A percentile compares a stretch with the other conserved stretches of the same genome.
phyloP scores from a whole-genome alignment of 495 filamentous ascomycete species.

The Cercophora scortea region DNA sequence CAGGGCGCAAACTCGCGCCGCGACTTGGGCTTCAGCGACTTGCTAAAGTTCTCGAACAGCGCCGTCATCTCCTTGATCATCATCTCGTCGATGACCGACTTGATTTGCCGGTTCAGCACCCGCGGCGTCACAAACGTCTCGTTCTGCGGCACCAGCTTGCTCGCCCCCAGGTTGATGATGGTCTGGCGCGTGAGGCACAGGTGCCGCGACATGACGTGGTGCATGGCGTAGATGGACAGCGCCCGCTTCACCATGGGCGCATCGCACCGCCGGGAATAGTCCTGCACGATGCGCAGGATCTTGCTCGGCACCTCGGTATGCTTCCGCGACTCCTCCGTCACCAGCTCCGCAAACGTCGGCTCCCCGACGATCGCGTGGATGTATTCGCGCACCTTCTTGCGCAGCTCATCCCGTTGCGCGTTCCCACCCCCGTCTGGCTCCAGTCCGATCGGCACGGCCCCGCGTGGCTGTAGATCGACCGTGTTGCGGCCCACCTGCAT shows the following conservation, averaged over 20 bases:
- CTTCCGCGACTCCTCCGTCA: constrained; percentile 30
- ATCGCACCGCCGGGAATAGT: constrained; percentile 28
- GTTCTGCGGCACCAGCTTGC: constrained; percentile 25
- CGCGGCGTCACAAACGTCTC: constrained; percentile 36
- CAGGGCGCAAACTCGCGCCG: constrained; percentile 44
- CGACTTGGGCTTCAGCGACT: constrained; percentile 39
- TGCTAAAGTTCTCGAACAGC: constrained; percentile 38
- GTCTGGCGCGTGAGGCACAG: constrained; percentile 37
- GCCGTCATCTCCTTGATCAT: constrained; percentile 34
- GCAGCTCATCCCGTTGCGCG: constrained; percentile 25
- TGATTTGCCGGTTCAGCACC: constrained; percentile 45
- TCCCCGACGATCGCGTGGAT: constrained; percentile 34
- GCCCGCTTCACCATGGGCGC: constrained; percentile 35
- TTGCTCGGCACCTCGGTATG: constrained; percentile 32
- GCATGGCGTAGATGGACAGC: constrained; percentile 41
- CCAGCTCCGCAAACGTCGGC: constrained; percentile 32
- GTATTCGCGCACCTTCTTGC: constrained; percentile 30
- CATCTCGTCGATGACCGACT: constrained; percentile 42
- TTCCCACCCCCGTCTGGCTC: constrained; percentile 11
- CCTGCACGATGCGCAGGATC: constrained; percentile 34
- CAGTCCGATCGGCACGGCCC: constrained; percentile 39
- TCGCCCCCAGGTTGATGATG: constrained; percentile 24
- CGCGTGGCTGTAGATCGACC: constrained; percentile 25
- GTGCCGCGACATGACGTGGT: constrained; percentile 43
- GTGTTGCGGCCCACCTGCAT: constrained; percentile 21